Base-by-base conservation (phyloP, 345 rosid genomes). In the Dimocarpus longan region DNA sequence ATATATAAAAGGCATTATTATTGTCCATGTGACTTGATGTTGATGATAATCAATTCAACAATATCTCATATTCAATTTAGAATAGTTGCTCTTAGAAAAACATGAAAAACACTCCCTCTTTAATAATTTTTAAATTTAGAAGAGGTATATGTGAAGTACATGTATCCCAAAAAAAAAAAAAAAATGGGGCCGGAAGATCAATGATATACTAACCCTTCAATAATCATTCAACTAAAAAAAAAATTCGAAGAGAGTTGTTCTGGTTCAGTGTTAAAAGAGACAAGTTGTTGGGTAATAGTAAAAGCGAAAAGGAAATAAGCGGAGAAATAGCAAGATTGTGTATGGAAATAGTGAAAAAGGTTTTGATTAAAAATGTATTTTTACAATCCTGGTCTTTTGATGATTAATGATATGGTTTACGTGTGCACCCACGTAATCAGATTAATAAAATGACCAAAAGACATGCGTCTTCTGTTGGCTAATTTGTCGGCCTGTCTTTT, bases 381-480 rank as follows among this genome's bases (percentile, higher is more conserved):
- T 52, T 54, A 56, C 73, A 66, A 67, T 52, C 73, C 73, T 40
- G 65, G 46, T 37, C 76, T 74, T 72, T 75, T 79, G 82, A 85
- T 85, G 87, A 87, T 78, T 82, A 83, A 63, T 73, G 87, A 82
- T 76, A 82, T 79, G 87, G 79, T 82, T 84, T 85, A 87, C 87
- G 90, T 85, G 91, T 80, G 86, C 82, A 75, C 76, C 85, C 84
- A 87, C 90, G 83, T 86, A 80, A 85, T 83, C 72, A 78, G 76
- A 44, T 54, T 77, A 73, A 65, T 72, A 80, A 64, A 77, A 79
- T 71, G 19, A 70, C 62, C 87, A 32, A 81, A 75, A 78, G 88
- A 88, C 94, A 87, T 54, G 82, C 85, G 97, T 87, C 95, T 64
- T 44, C 7, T 82, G 84, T 77, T 86, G 80, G 85, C 68, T 82